Evolutionary conservation across 352 stramenopile species (phyloP).

Genomic region (Phytophthora citrophthora): DNA sequence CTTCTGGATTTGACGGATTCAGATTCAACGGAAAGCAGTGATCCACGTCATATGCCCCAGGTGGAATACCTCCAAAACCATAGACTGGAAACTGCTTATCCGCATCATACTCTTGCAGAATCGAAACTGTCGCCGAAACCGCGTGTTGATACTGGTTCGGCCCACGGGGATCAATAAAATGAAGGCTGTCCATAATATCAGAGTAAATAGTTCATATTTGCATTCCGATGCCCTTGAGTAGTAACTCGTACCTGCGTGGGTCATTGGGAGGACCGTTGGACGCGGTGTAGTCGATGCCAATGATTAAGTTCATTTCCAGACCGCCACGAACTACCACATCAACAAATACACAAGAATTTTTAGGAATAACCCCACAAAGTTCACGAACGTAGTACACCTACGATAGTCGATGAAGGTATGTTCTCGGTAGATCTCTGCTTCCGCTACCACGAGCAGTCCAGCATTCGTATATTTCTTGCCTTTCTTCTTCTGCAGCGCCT

Average conservation of each 20-base stretch:
- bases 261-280: conserved; percentile 65
- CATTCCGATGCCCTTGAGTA: too few relatives aligned
- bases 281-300: conserved; percentile 81
- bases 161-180: conserved; percentile 67
- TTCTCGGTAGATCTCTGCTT: conserved; percentile 50
- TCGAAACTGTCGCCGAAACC: conserved; percentile 64
- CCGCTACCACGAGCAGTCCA: conserved; percentile 48
- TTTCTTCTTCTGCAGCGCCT: conserved; percentile 64
- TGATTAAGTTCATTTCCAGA: conserved; percentile 87
- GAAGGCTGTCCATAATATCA: conserved; percentile 44
- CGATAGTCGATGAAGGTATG: conserved; percentile 69
- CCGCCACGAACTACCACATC: conserved; percentile 60
- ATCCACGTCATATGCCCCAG: conserved; percentile 60
- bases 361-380: too few relatives aligned
- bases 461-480: conserved; percentile 77
- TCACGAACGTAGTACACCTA: conserved; percentile 27
- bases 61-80: conserved; percentile 85
- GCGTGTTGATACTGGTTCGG: conserved; percentile 85
- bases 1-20: conserved; percentile 73
- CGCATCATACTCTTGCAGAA: conserved; percentile 74
- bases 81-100: conserved; percentile 82
- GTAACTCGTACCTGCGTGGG: conserved; percentile 38
- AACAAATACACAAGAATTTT: conserved; percentile 3
- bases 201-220: too few relatives aligned
- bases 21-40: conserved; percentile 93